These are phyloP conservation scores for Nannochloris sp. DNA, from an alignment of 139 green algal genomes.

Conservation along the genomic window DNA sequence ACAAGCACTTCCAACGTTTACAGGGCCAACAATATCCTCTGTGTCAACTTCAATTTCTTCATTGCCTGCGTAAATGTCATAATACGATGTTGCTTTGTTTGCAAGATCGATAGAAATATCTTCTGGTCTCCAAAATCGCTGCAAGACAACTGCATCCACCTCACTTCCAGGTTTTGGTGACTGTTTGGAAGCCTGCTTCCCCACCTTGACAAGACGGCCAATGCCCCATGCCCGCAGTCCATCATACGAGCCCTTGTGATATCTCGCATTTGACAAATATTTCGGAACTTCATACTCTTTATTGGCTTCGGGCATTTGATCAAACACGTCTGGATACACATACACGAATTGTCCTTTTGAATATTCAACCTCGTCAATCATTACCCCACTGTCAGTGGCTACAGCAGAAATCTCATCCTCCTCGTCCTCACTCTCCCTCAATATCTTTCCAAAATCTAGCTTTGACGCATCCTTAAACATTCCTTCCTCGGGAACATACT, in stretches of 20 bases:
- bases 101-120: slow-evolving; percentile 64
- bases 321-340: slow-evolving; percentile 47
- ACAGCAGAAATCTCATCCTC: slow-evolving; percentile 20
- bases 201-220: slow-evolving; percentile 50
- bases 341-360: slow-evolving; percentile 68
- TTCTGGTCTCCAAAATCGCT: slow-evolving; percentile 83
- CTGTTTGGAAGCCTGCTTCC: slow-evolving; percentile 5
- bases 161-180: not conserved
- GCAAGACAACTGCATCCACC: slow-evolving; percentile 35
- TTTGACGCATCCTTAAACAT: slow-evolving; percentile 69
- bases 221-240: slow-evolving; percentile 68
- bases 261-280: slow-evolving; percentile 46
- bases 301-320: slow-evolving; percentile 28
- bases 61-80: slow-evolving; percentile 58
- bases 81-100: slow-evolving; percentile 60
- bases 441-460: slow-evolving; percentile 36
- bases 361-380: slow-evolving; percentile 49
- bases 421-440: slow-evolving; percentile 6
- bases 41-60: slow-evolving; percentile 40
- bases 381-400: slow-evolving; percentile 32
- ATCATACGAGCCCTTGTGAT: slow-evolving; percentile 60
- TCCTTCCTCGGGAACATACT: slow-evolving; percentile 74
- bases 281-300: slow-evolving; percentile 31
- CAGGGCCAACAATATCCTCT: slow-evolving; percentile 44
- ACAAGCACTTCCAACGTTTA: slow-evolving; percentile 31